A percentile compares a stretch with the other conserved stretches of the same genome.
Evolutionary conservation across 441 rosid genomes (phyloP).

Genomic region (Gossypium gossypioides): DNA sequence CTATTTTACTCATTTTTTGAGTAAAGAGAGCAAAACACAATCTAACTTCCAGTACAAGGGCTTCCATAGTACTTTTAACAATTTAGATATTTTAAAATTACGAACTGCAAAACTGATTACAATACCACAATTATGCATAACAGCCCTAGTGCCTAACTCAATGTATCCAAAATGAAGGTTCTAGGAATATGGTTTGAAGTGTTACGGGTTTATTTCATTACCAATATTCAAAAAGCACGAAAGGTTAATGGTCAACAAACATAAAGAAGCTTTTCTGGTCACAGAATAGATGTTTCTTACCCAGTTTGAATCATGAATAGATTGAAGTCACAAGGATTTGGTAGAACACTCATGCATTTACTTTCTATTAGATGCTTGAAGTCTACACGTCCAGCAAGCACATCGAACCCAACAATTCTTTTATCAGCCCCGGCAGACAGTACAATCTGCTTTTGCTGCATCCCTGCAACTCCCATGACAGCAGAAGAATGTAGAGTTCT

Average conservation of each 20-base stretch:
- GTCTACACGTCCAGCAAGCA: slow-evolving; percentile 51
- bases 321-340: slow-evolving; percentile 85
- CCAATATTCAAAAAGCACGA: not conserved
- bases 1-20: too few relatives aligned
- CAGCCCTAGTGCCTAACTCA: too few relatives aligned
- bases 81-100: too few relatives aligned
- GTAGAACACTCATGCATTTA: slow-evolving; percentile 88
- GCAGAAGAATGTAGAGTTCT: slow-evolving; percentile 76
- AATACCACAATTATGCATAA: too few relatives aligned
- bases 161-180: not conserved
- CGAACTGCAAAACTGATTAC: too few relatives aligned
- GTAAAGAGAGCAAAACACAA: too few relatives aligned
- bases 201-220: not conserved
- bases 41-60: too few relatives aligned
- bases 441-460: slow-evolving; percentile 67
- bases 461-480: slow-evolving; percentile 87
- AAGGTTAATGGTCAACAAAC: not conserved
- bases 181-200: too few relatives aligned
- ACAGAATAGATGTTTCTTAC: slow-evolving; percentile 31
- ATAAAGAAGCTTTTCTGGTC: not conserved
- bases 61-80: too few relatives aligned
- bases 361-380: slow-evolving; percentile 72
- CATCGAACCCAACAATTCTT: slow-evolving; percentile 70
- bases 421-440: slow-evolving; percentile 80
- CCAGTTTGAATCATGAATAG: slow-evolving; percentile 88